Conservation (phyloP, 805 yeast genomes). For the Candida nanaspora region DNA sequence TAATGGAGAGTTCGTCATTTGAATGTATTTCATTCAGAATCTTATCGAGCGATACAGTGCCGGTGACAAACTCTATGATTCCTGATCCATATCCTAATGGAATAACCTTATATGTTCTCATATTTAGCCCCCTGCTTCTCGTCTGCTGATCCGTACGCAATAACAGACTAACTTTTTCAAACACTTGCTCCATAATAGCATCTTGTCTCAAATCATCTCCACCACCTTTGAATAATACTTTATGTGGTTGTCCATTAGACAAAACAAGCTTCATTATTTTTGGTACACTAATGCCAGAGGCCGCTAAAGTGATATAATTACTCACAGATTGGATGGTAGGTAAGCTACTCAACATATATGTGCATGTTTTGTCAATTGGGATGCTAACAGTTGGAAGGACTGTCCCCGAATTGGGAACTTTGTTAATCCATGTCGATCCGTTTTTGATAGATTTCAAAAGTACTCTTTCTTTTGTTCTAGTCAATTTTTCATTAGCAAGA, state of each 20-base stretch:
- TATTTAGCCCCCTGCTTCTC: constrained; percentile 45
- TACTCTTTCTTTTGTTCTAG: constrained; percentile 25
- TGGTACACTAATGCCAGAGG: constrained; percentile 83
- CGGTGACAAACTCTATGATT: constrained; percentile 79
- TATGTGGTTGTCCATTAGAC: constrained; percentile 52
- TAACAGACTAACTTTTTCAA: constrained; percentile 72
- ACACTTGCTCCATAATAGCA: constrained; percentile 96
- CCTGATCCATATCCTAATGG: constrained; percentile 89
- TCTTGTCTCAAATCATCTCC: constrained; percentile 93
- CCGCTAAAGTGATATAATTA: constrained; percentile 49
- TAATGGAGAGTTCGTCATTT: constrained; percentile 39
- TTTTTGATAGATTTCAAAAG: constrained; percentile 28
- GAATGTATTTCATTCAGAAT: constrained; percentile 59
- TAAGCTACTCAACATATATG: constrained; percentile 27
- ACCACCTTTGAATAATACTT: constrained; percentile 71
- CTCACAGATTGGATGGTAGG: constrained; percentile 36
- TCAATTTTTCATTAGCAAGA: constrained; percentile 41
- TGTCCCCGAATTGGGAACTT: constrained; percentile 35
- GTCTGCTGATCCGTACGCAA: constrained; percentile 50
- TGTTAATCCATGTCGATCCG: constrained; percentile 53
- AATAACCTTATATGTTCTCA: constrained; percentile 82
- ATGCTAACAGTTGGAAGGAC: constrained; percentile 64
- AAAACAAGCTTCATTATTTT: constrained; percentile 56
- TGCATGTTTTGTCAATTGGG: constrained; percentile 32
- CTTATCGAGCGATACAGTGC: constrained; percentile 67